Evolutionary conservation across 495 filamentous ascomycete genomes (phyloP), one percentile per base, ranked within the genome.

Genomic region (Elaphomyces granulatus): DNA sequence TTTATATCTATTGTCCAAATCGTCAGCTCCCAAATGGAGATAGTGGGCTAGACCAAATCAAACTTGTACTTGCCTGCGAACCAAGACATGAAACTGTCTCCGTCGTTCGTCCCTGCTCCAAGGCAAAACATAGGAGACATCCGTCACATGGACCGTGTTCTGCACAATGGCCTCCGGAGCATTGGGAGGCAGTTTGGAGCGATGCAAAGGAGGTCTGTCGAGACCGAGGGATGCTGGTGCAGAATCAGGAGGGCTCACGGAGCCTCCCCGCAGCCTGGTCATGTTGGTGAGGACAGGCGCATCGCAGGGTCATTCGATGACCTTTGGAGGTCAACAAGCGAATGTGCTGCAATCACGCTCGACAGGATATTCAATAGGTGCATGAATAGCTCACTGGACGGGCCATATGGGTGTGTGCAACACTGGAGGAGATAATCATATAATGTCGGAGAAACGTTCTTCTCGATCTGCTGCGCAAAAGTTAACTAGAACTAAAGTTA

Each of bases 1-100:
- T 44, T 87, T 81, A 52, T 81, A 92, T 45, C 86, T 93, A 52
- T n/a, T 7, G 31, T 46, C 15, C 23, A 53, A 42, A 58, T 6
- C 6, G 6, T 18, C 33, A 30, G 45, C 21, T 35, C 37, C 41
- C 44, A 36, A 8, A 4, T 20, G 7, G 8, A 28, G 23, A 32
- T 6, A n/a, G 8, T 20, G 10, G 32, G 14, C 15, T n/a, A 31
- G 10, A 38, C 12, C n/a, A 23, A 37, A 36, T 16, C 17, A 37
- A 6, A 19, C 18, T 40, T 43, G 33, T 20, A 53, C 58, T 56
- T 41, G 70, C 69, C 66, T 63, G 46, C 65, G 62, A 17, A 74
- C 68, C 30, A 74, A 52, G n/a, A 55, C 39, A 43, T 72, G 69
- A 38, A 70, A 74, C n/a, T 61, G 55, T 19, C 66, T 56, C 37